Evolutionary conservation across 2,329 filamentous ascomycete species (phyloP).

Genomic region (Penicillium sp.): DNA sequence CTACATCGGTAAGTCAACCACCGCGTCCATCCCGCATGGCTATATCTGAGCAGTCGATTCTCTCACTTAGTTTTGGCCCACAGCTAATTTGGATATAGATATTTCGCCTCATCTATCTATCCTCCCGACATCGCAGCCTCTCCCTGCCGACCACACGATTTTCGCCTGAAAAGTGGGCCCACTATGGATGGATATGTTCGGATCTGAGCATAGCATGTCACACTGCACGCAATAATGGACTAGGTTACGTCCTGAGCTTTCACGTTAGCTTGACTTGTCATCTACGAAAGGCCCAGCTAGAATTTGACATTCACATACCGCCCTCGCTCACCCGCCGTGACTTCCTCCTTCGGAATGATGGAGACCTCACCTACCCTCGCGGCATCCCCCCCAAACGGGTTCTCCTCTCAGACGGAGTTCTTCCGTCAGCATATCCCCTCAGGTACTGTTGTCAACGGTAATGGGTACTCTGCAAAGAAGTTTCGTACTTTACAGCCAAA

Average conservation of each 20-base stretch:
- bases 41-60: not conserved
- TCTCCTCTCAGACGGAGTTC: conserved; percentile 9
- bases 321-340: not conserved
- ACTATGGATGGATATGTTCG: conserved; percentile 30
- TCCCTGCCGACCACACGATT: conserved; percentile 21
- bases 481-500: conserved; percentile 20
- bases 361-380: conserved; percentile 24
- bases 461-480: conserved; percentile 26
- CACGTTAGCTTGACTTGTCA: conserved; percentile 4
- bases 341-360: conserved; percentile 27
- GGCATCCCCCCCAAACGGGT: conserved; percentile 1
- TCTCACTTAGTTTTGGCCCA: not conserved
- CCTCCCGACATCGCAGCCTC: conserved; percentile 20
- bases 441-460: conserved; percentile 8
- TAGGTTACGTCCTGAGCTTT: conserved; percentile 3
- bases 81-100: conserved; percentile 22
- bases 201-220: conserved; percentile 27
- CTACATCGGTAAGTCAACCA: conserved; percentile 20
- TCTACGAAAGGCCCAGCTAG: not conserved
- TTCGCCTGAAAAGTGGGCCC: conserved; percentile 28
- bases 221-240: conserved; percentile 22
- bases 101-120: conserved; percentile 16
- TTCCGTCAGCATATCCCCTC: conserved; percentile 24
- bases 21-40: not conserved
- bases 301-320: not conserved